Conservation (phyloP, 2,329 filamentous ascomycete genomes). For the Aureobasidium pullulans region DNA sequence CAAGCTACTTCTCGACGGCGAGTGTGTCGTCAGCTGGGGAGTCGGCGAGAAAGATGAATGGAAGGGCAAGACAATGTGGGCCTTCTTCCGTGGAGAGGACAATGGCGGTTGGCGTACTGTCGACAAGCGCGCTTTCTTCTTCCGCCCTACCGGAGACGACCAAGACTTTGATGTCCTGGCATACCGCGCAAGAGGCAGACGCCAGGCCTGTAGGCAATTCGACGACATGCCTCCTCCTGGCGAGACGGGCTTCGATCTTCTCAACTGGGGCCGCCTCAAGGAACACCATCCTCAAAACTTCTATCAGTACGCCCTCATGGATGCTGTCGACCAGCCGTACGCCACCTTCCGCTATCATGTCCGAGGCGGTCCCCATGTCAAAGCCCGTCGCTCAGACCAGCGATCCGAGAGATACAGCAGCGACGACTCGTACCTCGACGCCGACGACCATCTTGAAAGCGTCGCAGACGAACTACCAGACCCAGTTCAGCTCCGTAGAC, state of each 20-base stretch:
- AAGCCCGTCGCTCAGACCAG: not conserved
- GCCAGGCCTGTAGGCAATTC: slow-evolving; percentile 28
- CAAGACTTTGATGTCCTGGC: slow-evolving; percentile 35
- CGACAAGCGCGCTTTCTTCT: slow-evolving; percentile 37
- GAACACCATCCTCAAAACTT: slow-evolving; percentile 35
- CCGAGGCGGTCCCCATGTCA: not conserved
- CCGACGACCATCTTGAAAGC: not conserved
- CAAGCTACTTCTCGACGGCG: slow-evolving; percentile 37
- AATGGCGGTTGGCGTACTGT: slow-evolving; percentile 25
- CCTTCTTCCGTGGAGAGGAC: slow-evolving; percentile 30
- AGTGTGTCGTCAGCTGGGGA: slow-evolving; percentile 37
- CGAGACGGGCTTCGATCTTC: slow-evolving; percentile 22
- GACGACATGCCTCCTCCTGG: not conserved
- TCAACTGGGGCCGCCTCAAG: slow-evolving; percentile 31
- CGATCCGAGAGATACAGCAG: not conserved
- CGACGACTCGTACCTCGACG: not conserved
- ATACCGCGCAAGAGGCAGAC: slow-evolving; percentile 33
- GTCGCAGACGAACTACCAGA: not conserved
- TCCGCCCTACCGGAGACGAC: slow-evolving; percentile 21
- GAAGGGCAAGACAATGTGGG: slow-evolving; percentile 40
- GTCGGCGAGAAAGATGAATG: slow-evolving; percentile 35
- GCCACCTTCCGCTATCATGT: slow-evolving; percentile 35
- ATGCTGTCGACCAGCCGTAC: slow-evolving; percentile 42
- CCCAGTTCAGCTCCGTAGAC: not conserved
- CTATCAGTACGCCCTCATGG: slow-evolving; percentile 44